Base-by-base conservation (phyloP, 805 yeast genomes). In the Pichia exigua region DNA sequence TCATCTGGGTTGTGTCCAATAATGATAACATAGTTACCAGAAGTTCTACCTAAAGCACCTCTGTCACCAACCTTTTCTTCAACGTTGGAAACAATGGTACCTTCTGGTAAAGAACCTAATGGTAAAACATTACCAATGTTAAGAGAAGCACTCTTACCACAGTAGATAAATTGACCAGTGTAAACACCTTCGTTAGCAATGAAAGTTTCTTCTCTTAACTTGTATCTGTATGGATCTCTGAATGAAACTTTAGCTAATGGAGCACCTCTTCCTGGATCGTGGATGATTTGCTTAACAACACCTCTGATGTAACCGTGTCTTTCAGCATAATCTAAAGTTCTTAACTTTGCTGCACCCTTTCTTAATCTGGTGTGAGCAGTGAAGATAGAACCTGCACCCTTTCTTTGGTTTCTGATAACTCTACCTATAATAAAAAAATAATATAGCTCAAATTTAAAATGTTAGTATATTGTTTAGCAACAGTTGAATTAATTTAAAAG, bases 381-480 rank as follows among this genome's bases (percentile, higher is more conserved):
- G 18, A 38, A 27, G 44, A 94, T 90, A 72, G 98, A 92, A 75
- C 99, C 98, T 78, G 97, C 96, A 87, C 98, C 98, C 83, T 94
- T 94, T 90, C 99, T 91, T 86, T 94, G 99, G 86, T 94, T 94
- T 83, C 99, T 95, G 83, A 94, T 94, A 81, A 94, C 99, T 86
- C 98, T 89, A 87, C 96, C 96, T 51, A 46, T 52, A 35, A n/a
- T 38, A 40, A 49, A 28, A 41, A 35, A 35, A 17, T 27, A 27
- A 9, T 10, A 27, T 27, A 32, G 15, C 15, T 15, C 2, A 17
- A 35, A 35, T 7, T 17, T 9, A 17, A 35, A 35, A 35, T 35
- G 39, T 35, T 35, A 35, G 39, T 35, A 35, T 17, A 35, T 7
- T 35, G 18, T n/a, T 11, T 35, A 6, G 13, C 7, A 27, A 27